Conservation (phyloP, 129 eudicot species). For the Flaveria ramosissima region DNA sequence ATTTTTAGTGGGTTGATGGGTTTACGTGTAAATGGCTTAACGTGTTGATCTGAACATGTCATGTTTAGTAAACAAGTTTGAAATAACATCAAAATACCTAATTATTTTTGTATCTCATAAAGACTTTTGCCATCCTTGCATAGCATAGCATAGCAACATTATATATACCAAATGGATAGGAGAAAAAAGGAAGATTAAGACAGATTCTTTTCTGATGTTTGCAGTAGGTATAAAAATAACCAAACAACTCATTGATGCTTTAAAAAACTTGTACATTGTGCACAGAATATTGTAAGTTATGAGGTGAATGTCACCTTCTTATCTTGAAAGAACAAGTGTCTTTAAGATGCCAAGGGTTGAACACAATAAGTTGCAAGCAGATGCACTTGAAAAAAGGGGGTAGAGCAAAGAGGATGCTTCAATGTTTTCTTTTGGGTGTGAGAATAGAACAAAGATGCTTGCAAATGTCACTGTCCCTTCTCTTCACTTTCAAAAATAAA, state of each 20-base stretch:
- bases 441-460: conserved; percentile 40
- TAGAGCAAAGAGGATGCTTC: conserved; percentile 40
- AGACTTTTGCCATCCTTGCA: not conserved
- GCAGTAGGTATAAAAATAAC: conserved; percentile 31
- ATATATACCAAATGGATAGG: conserved; percentile 24
- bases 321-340: conserved; percentile 32
- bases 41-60: not conserved
- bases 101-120: not conserved
- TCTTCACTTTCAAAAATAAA: conserved; percentile 26
- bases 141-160: conserved; percentile 16
- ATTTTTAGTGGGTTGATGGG: not conserved
- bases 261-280: conserved; percentile 8
- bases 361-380: conserved; percentile 32
- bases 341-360: conserved; percentile 29
- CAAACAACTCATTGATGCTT: conserved; percentile 25
- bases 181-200: conserved; percentile 27
- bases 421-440: conserved; percentile 38
- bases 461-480: conserved; percentile 28
- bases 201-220: conserved; percentile 31
- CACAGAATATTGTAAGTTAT: not conserved
- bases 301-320: conserved; percentile 19
- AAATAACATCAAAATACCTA: not conserved
- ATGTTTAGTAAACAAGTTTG: not conserved
- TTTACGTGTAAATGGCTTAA: not conserved
- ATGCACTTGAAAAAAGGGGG: conserved; percentile 37